Evolutionary conservation across 106 monocot genomes (phyloP).

Genomic region (Allium cepa): DNA sequence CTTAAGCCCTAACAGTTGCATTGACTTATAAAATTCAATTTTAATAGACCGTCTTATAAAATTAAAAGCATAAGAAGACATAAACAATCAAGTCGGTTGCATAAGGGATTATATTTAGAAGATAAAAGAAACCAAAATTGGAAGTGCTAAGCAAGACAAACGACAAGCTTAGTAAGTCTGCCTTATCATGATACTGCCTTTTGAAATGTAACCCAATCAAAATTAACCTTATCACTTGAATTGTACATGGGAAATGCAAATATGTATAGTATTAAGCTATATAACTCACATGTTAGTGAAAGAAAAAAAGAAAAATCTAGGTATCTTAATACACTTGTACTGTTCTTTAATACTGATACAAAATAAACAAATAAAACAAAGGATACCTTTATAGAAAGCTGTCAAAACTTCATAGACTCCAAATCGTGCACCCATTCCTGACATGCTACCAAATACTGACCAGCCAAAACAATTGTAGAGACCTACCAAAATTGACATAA

Average conservation of each 20-base stretch:
- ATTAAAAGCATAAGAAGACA: too few relatives aligned
- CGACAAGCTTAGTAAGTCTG: too few relatives aligned
- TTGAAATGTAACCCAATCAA: too few relatives aligned
- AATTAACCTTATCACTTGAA: too few relatives aligned
- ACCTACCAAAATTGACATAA: constrained; percentile 32
- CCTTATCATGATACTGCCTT: too few relatives aligned
- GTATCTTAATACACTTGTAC: background rate
- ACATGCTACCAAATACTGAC: constrained; percentile 48
- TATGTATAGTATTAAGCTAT: background rate
- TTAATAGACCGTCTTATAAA: too few relatives aligned
- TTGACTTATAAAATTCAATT: too few relatives aligned
- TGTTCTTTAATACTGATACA: too few relatives aligned
- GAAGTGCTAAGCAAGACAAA: too few relatives aligned
- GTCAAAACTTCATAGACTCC: constrained; percentile 77
- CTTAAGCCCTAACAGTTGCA: background rate
- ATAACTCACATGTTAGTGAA: background rate
- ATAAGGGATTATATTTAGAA: too few relatives aligned
- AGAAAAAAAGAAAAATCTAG: background rate
- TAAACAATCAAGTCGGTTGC: too few relatives aligned
- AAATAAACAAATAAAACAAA: background rate
- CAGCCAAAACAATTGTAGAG: constrained; percentile 79
- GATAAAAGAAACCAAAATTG: too few relatives aligned
- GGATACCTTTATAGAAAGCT: constrained; percentile 82
- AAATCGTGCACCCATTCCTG: constrained; percentile 73
- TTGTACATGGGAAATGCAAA: background rate